Percentiles rank a stretch among this genome's conserved stretches.
phyloP scores from a whole-genome alignment of 257 asterid species.

The Rauvolfia tetraphylla region DNA sequence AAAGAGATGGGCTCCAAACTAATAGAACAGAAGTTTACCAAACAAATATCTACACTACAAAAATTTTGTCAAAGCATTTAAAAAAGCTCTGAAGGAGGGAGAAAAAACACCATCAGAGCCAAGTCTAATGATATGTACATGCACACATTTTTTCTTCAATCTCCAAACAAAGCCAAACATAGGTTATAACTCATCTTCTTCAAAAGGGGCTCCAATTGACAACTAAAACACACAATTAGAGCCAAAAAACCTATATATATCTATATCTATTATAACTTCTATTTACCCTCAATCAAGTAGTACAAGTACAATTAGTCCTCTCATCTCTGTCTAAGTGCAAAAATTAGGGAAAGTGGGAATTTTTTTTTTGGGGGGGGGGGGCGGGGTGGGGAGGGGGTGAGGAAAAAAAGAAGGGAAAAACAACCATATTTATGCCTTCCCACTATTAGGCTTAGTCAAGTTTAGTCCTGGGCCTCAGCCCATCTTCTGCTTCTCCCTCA shows the following conservation, averaged over 20 bases:
- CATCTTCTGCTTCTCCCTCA: slow-evolving; percentile 34
- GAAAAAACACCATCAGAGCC: neutral
- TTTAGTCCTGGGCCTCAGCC: slow-evolving; percentile 15
- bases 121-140: too few relatives aligned
- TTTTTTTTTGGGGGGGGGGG: too few relatives aligned
- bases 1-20: too few relatives aligned
- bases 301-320: neutral
- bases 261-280: neutral
- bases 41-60: too few relatives aligned
- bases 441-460: neutral
- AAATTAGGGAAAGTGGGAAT: slow-evolving; percentile 1
- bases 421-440: neutral
- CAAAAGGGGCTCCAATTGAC: slow-evolving; percentile 17
- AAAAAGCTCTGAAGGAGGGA: neutral
- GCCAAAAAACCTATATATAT: slow-evolving; percentile 1
- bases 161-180: slow-evolving; percentile 5
- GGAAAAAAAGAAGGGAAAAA: neutral
- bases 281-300: neutral
- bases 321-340: neutral
- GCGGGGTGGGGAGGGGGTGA: too few relatives aligned
- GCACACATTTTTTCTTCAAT: neutral
- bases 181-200: slow-evolving; percentile 1
- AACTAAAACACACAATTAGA: slow-evolving; percentile 19
- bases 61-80: too few relatives aligned
- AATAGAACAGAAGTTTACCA: too few relatives aligned